Base-by-base conservation (phyloP, 179 eudicot species). In the Corrigiola litoralis region DNA sequence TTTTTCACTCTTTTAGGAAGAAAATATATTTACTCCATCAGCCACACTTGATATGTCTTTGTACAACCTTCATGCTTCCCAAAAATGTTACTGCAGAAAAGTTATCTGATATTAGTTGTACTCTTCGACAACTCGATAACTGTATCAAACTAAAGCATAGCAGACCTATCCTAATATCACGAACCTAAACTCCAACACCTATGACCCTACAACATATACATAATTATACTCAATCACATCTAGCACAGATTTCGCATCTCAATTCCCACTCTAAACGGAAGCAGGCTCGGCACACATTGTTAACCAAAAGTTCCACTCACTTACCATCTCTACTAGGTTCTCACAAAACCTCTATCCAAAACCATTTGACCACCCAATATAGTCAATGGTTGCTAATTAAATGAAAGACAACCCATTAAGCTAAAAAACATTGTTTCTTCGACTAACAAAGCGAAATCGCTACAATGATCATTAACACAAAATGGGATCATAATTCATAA, bases 21-120 rank as follows among this genome's bases (percentile, higher is more conserved):
- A 51, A 41, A 56, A 45, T 28, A 48, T 40, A 44, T 63, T 58
- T 58, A 63, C 65, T 56, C 56, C 77, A 68, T 68, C 59, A 58
- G 68, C 77, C 68, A 67, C 52, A 67, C 57, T 67, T 41, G 58
- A 61, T 64, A 38, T 23, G 62, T 47, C 56, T 73, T 58, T 45
- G 68, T 61, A 60, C 18, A 71, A 68, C 49, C 67, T 61, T 68
- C 77, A 67, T 44, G 71, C 76, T 67, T 67, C 68, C 77, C 61
- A 73, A n/a, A 69, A 42, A 16, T 16, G 60, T 37, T 61, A 73
- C 77, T 67, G 72, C 77, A 73, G 59, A 67, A 73, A 73, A 73
- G 66, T 54, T 47, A 67, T 68, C 69, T 36, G 38, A 54, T 55
- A 73, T 73, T 73, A 73, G 77, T 67, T 44, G 38, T 40, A 52